Conservation (phyloP, 805 yeast species). For the Cyberlindnera japonica region DNA sequence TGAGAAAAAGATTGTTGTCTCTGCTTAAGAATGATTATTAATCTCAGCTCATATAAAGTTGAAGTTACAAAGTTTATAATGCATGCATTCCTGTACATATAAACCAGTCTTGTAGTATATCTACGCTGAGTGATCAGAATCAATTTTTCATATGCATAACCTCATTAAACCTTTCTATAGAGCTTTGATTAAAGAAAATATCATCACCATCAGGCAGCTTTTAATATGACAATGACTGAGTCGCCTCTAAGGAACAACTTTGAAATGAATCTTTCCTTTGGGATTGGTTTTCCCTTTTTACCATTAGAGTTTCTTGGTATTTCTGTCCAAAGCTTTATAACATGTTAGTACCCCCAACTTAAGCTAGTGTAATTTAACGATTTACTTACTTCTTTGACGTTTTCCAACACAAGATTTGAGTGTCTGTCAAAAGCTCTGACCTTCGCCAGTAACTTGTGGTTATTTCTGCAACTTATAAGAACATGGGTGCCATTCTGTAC, state of each 20-base stretch:
- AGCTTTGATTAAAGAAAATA: neutral
- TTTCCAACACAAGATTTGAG: slow-evolving; percentile 87
- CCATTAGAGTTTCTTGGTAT: slow-evolving; percentile 60
- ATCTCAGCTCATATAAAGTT: too few relatives aligned
- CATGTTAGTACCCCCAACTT: neutral
- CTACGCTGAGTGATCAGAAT: neutral
- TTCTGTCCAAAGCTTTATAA: slow-evolving; percentile 54
- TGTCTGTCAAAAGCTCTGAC: slow-evolving; percentile 96
- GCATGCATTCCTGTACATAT: neutral
- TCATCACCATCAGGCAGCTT: slow-evolving; percentile 37
- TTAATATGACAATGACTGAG: slow-evolving; percentile 80
- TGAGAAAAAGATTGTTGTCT: slow-evolving; percentile 18
- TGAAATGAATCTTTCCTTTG: slow-evolving; percentile 75
- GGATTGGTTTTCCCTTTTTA: slow-evolving; percentile 60
- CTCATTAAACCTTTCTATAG: slow-evolving; percentile 5
- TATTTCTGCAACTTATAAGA: slow-evolving; percentile 85
- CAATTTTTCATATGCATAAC: slow-evolving; percentile 5
- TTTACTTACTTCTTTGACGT: slow-evolving; percentile 64
- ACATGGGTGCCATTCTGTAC: slow-evolving; percentile 72
- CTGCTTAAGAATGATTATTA: slow-evolving; percentile 7
- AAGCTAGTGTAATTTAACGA: neutral
- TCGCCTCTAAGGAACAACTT: slow-evolving; percentile 95
- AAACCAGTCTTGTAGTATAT: neutral
- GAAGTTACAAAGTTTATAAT: neutral
- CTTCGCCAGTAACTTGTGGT: slow-evolving; percentile 85